Evolutionary conservation across 257 asterid genomes (phyloP).

Genomic region (Solanum sparsipilum): DNA sequence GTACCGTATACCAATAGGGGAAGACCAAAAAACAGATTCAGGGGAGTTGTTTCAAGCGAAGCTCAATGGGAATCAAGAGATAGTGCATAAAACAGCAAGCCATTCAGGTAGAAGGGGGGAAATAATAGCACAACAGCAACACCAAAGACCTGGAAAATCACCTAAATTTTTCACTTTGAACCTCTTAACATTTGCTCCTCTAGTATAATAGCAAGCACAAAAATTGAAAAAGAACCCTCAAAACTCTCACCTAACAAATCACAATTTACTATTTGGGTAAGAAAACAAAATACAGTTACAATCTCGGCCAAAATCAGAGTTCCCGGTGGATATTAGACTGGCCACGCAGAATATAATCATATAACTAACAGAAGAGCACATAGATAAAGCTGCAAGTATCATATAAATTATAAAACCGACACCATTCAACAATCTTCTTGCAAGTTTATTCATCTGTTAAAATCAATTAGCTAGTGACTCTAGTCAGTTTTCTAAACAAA

Average conservation of each 20-base stretch:
- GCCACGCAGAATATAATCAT: background rate
- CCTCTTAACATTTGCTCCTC: background rate
- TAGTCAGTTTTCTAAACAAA: background rate
- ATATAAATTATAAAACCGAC: background rate
- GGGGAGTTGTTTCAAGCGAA: background rate
- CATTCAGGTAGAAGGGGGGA: background rate
- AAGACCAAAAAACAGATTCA: background rate
- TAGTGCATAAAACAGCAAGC: background rate
- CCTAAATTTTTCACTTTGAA: background rate
- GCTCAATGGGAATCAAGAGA: background rate
- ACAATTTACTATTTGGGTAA: background rate
- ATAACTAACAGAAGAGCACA: background rate
- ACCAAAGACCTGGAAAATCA: background rate
- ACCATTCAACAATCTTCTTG: background rate
- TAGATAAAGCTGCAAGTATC: background rate
- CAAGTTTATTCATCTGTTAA: background rate
- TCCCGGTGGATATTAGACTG: background rate
- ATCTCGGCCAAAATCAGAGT: background rate
- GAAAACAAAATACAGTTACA: background rate
- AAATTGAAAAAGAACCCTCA: background rate
- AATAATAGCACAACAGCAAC: background rate
- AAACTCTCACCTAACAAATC: background rate
- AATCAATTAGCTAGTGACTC: background rate
- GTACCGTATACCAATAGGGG: background rate
- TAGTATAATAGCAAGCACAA: background rate